phyloP scores from a whole-genome alignment of 176 grass and related monocot genomes.

The Oryza punctata region DNA sequence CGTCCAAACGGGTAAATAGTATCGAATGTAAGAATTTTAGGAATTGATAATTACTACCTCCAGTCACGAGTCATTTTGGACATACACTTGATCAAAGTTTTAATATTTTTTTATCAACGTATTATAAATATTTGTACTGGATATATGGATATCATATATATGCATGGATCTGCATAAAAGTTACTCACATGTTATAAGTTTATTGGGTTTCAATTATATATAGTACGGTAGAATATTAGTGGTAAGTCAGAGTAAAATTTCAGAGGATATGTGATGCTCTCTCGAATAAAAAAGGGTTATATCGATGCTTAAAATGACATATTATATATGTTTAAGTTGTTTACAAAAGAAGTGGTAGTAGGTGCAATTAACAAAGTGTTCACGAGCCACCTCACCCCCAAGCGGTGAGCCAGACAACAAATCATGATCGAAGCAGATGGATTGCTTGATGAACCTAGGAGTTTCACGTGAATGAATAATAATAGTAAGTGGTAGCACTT shows the following conservation, averaged over 20 bases:
- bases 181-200: too few relatives aligned
- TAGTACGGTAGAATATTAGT: not conserved
- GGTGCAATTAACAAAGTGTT: not conserved
- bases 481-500: not conserved
- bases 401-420: not conserved
- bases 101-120: not conserved
- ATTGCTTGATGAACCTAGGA: not conserved
- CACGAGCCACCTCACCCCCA: not conserved
- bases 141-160: not conserved
- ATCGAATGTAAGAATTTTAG: not conserved
- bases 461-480: not conserved
- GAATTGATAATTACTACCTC: not conserved
- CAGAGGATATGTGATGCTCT: not conserved
- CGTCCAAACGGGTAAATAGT: not conserved
- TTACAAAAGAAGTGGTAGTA: not conserved
- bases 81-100: too few relatives aligned
- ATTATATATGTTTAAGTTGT: too few relatives aligned
- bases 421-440: not conserved
- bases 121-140: not conserved
- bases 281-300: not conserved
- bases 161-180: not conserved
- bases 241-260: not conserved
- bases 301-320: too few relatives aligned
- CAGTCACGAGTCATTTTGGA: too few relatives aligned
- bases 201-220: too few relatives aligned